A percentile compares a stretch with the other conserved stretches of the same genome.
These are phyloP conservation scores for Diaporthe nobilis DNA, from an alignment of 2,329 filamentous ascomycete species.

Conservation along the genomic window DNA sequence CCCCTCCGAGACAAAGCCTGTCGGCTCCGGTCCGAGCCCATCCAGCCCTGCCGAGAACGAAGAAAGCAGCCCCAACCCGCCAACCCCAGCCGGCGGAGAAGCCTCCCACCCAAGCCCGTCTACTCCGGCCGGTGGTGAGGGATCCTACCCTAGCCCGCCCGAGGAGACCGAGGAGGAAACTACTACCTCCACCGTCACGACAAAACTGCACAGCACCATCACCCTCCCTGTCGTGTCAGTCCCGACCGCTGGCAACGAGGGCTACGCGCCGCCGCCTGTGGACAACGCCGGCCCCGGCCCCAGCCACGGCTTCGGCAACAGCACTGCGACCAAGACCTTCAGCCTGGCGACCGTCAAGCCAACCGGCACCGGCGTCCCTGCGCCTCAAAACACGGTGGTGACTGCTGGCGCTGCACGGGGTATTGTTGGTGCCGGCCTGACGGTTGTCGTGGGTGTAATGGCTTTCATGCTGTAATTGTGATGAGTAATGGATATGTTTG, in stretches of 20 bases:
- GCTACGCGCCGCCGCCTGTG: conserved; percentile 25
- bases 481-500: too few species aligned
- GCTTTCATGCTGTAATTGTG: conserved; percentile 38
- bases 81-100: not conserved
- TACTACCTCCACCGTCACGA: conserved; percentile 9
- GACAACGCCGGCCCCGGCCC: conserved; percentile 38
- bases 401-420: conserved; percentile 35
- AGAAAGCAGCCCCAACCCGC: not conserved
- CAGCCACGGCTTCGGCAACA: conserved; percentile 29
- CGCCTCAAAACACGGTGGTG: conserved; percentile 29
- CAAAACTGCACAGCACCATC: conserved; percentile 37
- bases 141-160: conserved; percentile 13
- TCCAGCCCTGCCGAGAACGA: not conserved
- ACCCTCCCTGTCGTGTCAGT: conserved; percentile 38
- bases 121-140: not conserved
- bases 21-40: not conserved
- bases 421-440: conserved; percentile 22
- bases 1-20: conserved; percentile 3
- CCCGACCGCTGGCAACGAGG: conserved; percentile 17
- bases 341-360: conserved; percentile 37
- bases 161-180: conserved; percentile 4
- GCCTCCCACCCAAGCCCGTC: conserved; percentile 15
- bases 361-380: conserved; percentile 14
- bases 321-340: conserved; percentile 34
- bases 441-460: conserved; percentile 24